These are phyloP conservation scores for Nitzschia putrida DNA, from an alignment of 108 stramenopile genomes.

Conservation along the genomic window DNA sequence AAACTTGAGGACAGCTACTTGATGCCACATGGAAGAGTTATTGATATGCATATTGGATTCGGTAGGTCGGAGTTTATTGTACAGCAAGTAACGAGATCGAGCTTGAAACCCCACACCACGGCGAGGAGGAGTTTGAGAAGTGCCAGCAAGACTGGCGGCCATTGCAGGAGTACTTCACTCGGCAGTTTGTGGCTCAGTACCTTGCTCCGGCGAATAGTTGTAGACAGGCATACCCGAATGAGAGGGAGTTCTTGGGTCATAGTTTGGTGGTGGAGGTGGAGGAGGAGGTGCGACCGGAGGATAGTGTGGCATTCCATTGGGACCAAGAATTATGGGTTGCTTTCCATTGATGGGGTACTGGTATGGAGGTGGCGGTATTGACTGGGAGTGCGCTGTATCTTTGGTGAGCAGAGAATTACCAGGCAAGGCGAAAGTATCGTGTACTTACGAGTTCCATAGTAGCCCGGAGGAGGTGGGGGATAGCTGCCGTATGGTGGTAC, in stretches of 20 bases:
- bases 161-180: not conserved
- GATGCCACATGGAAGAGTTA: too few relatives aligned
- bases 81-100: too few relatives aligned
- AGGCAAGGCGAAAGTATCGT: not conserved
- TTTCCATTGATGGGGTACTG: slow-evolving; percentile 24
- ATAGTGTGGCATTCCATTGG: slow-evolving; percentile 38
- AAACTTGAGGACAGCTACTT: too few relatives aligned
- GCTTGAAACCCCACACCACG: too few relatives aligned
- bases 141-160: too few relatives aligned
- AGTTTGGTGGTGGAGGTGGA: slow-evolving; percentile 1
- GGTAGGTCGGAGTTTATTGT: too few relatives aligned
- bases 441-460: not conserved
- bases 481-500: slow-evolving; percentile 10
- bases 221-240: not conserved
- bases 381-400: not conserved
- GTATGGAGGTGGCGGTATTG: not conserved
- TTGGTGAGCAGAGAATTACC: not conserved
- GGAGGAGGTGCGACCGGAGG: not conserved
- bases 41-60: too few relatives aligned
- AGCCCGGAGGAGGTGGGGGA: not conserved
- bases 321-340: slow-evolving; percentile 35
- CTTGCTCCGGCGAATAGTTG: slow-evolving; percentile 3
- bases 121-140: too few relatives aligned
- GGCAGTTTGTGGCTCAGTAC: slow-evolving; percentile 6
- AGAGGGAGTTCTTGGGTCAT: not conserved